These are phyloP conservation scores for Areca catechu DNA, from an alignment of 176 grass and related monocot species.

Conservation along the genomic window DNA sequence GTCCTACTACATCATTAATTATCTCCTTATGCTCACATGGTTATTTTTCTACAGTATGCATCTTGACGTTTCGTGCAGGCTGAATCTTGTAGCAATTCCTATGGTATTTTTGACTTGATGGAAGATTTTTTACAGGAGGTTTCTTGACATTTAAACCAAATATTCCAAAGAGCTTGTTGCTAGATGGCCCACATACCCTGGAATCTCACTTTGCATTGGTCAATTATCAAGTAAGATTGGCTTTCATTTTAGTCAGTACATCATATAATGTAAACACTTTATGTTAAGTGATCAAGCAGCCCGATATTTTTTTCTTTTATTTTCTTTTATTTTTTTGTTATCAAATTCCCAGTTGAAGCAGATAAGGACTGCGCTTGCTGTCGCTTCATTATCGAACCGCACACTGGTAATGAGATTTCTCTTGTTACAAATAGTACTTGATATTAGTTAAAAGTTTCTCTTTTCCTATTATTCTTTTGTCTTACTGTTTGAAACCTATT, in stretches of 20 bases:
- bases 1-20: too few relatives aligned
- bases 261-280: too few relatives aligned
- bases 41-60: too few relatives aligned
- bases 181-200: constrained; percentile 68
- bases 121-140: constrained; percentile 39
- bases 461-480: too few relatives aligned
- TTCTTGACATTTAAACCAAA: constrained; percentile 82
- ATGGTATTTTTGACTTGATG: constrained; percentile 10
- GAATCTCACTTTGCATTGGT: constrained; percentile 79
- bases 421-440: constrained; percentile 16
- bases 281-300: too few relatives aligned
- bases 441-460: background rate
- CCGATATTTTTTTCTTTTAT: too few relatives aligned
- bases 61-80: too few relatives aligned
- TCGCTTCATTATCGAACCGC: constrained; percentile 70
- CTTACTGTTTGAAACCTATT: too few relatives aligned
- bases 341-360: constrained; percentile 68
- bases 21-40: too few relatives aligned
- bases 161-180: constrained; percentile 73
- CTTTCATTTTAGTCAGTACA: background rate
- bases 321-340: too few relatives aligned
- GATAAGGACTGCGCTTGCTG: constrained; percentile 75
- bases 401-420: constrained; percentile 56
- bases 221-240: constrained; percentile 70
- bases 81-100: too few relatives aligned